Base-by-base conservation (phyloP, 306 rosid species). In the Vigna mungo region DNA sequence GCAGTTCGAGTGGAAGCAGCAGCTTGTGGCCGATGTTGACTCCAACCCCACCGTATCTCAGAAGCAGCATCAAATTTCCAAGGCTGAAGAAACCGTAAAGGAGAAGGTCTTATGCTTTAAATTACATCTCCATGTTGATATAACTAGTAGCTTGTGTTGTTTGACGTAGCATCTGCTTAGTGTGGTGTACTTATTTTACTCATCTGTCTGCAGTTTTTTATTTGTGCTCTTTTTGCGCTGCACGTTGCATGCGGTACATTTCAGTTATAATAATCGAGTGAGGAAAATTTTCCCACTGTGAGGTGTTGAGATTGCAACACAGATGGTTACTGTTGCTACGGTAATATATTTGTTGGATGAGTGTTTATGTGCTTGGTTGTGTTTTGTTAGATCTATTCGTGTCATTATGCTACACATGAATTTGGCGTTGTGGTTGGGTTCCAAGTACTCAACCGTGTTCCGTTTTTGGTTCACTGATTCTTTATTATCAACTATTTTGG, bases 1-100 rank as follows among this genome's bases (percentile, higher is more conserved):
- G n/a, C 96, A 91, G 84, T 91, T 93, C 59, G 98, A 93, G 84
- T 91, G 98, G 98, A 91, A 79, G 70, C 97, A 89, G 73, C 97
- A 76, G 78, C 88, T 90, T 75, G 96, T 88, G 53, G 48, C 83
- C 68, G 98, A 91, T 80, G 88, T 87, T 59, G 92, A 89, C 20
- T 55, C 85, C 18, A 77, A 79, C 68, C 84, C 90, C 5, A 60
- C 62, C 56, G 37, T 88, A 49, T 80, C 92, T 11, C 85, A 88
- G 65, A 89, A 93, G 86, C 95, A 90, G 83, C 88, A 68, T 7
- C 93, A 80, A 59, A 78, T 86, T 68, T 83, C 93, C 51, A 84
- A 85, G 69, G 78, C 87, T 59, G 89, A 93, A 83, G 95, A 91
- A 78, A 85, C 85, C 4, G 89, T 91, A 20, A 89, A 93, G 70